Base-by-base conservation (phyloP, 768 basidiomycete genomes). In the Naematelia aurantialba region DNA sequence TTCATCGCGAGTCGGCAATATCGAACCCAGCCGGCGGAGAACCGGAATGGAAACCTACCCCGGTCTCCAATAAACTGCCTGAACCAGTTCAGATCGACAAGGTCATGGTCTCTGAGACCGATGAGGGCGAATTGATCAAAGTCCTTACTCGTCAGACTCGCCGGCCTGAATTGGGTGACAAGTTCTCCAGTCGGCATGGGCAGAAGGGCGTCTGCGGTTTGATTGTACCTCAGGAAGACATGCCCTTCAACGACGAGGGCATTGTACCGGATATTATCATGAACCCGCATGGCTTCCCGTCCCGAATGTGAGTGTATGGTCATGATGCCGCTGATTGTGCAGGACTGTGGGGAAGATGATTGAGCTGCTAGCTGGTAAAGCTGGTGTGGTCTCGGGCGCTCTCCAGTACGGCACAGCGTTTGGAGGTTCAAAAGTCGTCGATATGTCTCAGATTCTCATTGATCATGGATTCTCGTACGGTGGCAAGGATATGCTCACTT, bases 341-440 rank as follows among this genome's bases (percentile, higher is more conserved):
- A 97, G 93, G 92, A 99, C 96, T 24, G 96, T 99, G 26, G 96
- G 96, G 50, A 99, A 99, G 81, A 99, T 99, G 96, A 96, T 99
- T 54, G 96, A 99, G 78, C 81, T 97, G 21, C 80, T 99, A 29
- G 89, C 92, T 12, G 94, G 96, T 52, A 99, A 99, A 83, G 94
- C 94, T 12, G 94, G 94, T 25, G 91, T 97, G 12, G 77, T 97
- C 55, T 82, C 82, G 45, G 94, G 94, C 17, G 67, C 66, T 45
- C 59, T 76, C 29, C 75, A 76, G 54, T 76, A 76, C 34, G 75
- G 75, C 25, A 78, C 77, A 8, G 94, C 94, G 0, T 99, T 99
- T 72, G 93, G 96, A 48, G 96, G 96, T 45, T 94, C 91, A 31
- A 99, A 99, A 83, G 92, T 96, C 26, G 93, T 91, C 74, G 96